Conservation (phyloP, 495 filamentous ascomycete species). For the Aspergillus indologenus region DNA sequence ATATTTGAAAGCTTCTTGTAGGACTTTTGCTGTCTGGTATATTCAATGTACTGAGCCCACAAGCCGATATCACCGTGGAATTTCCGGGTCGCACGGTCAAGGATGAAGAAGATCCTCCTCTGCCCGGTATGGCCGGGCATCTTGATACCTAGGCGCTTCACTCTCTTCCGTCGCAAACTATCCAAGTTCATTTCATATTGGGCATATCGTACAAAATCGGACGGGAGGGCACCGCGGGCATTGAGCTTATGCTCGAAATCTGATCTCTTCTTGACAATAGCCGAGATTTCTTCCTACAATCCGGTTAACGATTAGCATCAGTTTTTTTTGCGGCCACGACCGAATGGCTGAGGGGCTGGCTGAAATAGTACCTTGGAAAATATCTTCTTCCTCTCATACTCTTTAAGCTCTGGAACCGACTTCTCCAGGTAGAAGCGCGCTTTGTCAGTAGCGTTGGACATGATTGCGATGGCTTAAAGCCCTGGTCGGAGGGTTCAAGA, state of each 20-base stretch:
- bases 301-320: constrained; percentile 13
- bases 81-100: constrained; percentile 81
- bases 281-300: constrained; percentile 74
- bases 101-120: constrained; percentile 79
- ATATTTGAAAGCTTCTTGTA: constrained; percentile 76
- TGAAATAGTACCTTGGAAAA: constrained; percentile 62
- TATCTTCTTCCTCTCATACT: constrained; percentile 82
- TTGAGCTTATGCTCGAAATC: constrained; percentile 91
- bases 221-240: constrained; percentile 66
- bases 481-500: neutral
- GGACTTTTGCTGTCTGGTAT: constrained; percentile 69
- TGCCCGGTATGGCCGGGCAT: constrained; percentile 61
- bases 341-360: neutral
- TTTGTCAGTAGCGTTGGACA: constrained; percentile 86
- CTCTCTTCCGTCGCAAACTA: constrained; percentile 72
- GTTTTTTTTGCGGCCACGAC: constrained; percentile 6
- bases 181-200: constrained; percentile 92
- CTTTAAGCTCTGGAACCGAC: constrained; percentile 83
- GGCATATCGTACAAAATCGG: constrained; percentile 81
- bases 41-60: constrained; percentile 93
- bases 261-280: constrained; percentile 83
- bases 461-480: constrained; percentile 32
- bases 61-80: constrained; percentile 78
- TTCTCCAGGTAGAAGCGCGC: constrained; percentile 92
- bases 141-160: constrained; percentile 74